Evolutionary conservation across 371 early-diverging fungal species (phyloP).

Genomic region (Zancudomyces culisetae): DNA sequence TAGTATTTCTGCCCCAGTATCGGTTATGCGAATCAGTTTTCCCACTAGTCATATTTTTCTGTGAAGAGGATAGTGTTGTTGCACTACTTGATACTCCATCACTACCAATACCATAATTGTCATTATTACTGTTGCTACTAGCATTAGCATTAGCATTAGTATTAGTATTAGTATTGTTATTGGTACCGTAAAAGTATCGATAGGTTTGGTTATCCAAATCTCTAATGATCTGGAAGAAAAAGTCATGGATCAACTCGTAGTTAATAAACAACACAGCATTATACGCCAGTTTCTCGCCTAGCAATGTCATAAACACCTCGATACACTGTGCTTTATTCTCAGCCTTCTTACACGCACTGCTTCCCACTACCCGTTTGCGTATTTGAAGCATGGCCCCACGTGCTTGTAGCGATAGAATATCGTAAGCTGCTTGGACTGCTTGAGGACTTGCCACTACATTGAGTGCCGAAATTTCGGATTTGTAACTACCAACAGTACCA

Average conservation of each 20-base stretch:
- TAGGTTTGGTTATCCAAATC: slow-evolving; percentile 80
- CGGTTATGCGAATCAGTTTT: too few relatives aligned
- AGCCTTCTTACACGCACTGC: slow-evolving; percentile 47
- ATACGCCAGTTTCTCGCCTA: slow-evolving; percentile 80
- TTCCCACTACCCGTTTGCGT: slow-evolving; percentile 55
- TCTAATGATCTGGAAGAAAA: slow-evolving; percentile 90
- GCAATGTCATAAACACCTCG: slow-evolving; percentile 73
- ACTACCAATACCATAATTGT: too few relatives aligned
- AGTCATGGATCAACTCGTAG: slow-evolving; percentile 87
- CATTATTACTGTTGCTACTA: too few relatives aligned
- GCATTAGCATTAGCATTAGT: too few relatives aligned
- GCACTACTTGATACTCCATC: too few relatives aligned
- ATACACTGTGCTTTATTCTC: slow-evolving; percentile 80
- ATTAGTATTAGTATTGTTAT: slow-evolving; percentile 34
- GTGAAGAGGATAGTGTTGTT: too few relatives aligned
- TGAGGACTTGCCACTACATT: slow-evolving; percentile 26
- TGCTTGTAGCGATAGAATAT: slow-evolving; percentile 54
- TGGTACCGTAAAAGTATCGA: slow-evolving; percentile 11
- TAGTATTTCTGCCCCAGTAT: slow-evolving; percentile 24
- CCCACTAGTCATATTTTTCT: too few relatives aligned
- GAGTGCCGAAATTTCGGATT: slow-evolving; percentile 26
- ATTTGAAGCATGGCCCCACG: slow-evolving; percentile 54
- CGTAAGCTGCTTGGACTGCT: slow-evolving; percentile 56
- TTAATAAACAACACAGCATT: slow-evolving; percentile 91
- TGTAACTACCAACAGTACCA: slow-evolving; percentile 8